A percentile compares a stretch with the other conserved stretches of the same genome.
phyloP scores from a whole-genome alignment of 805 yeast species.

The Ogataea zsoltii region DNA sequence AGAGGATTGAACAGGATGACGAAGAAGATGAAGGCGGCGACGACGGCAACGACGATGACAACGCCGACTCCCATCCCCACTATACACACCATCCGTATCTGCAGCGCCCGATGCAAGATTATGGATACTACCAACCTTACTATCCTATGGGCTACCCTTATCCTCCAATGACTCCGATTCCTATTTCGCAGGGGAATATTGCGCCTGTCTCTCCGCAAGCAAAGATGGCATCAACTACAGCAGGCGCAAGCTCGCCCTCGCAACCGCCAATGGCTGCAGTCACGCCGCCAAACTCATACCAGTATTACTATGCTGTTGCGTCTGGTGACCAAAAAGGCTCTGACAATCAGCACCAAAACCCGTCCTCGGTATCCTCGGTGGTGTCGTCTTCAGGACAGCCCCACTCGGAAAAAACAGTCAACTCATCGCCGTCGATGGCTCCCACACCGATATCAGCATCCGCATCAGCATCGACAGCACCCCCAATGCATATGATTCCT shows the following conservation, averaged over 20 bases:
- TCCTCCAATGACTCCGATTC: neutral
- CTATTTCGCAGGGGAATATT: neutral
- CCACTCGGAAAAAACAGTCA: neutral
- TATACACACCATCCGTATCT: conserved; percentile 1
- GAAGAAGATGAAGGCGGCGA: conserved; percentile 23
- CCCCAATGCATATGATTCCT: conserved; percentile 14
- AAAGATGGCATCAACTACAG: conserved; percentile 2
- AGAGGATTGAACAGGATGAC: conserved; percentile 34
- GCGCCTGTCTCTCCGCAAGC: conserved; percentile 9
- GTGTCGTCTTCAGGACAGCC: neutral
- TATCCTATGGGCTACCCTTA: conserved; percentile 16
- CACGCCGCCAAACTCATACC: conserved; percentile 13
- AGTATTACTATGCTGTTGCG: conserved; percentile 18
- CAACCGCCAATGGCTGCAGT: conserved; percentile 2
- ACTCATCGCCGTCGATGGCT: conserved; percentile 3
- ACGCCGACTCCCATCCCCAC: conserved; percentile 1
- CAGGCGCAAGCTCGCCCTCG: neutral
- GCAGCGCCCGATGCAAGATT: conserved; percentile 11
- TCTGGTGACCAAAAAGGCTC: neutral
- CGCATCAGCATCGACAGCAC: conserved; percentile 8
- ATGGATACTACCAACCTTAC: conserved; percentile 19
- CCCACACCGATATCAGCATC: conserved; percentile 7
- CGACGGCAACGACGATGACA: conserved; percentile 31
- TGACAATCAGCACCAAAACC: neutral
- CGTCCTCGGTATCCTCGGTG: neutral